Evolutionary conservation across 352 stramenopile species (phyloP).

Genomic region (Globisporangium okanoganense): DNA sequence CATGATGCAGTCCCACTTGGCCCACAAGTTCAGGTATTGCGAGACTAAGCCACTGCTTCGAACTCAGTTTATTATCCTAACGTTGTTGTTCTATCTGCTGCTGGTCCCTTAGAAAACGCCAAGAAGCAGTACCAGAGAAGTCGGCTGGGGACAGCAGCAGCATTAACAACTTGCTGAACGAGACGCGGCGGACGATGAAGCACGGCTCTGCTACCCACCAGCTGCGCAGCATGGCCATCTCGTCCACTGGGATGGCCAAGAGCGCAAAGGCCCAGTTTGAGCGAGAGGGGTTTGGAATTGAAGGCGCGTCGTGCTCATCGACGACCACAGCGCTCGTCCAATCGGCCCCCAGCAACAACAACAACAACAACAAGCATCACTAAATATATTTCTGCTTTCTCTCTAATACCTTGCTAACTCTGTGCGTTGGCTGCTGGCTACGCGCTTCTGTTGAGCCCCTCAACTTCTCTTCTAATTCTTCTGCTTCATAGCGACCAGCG

Average conservation of each 20-base stretch:
- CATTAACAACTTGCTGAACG: slow-evolving; percentile 12
- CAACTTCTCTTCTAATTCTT: slow-evolving; percentile 40
- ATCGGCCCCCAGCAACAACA: slow-evolving; percentile 30
- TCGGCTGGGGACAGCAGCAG: slow-evolving; percentile 4
- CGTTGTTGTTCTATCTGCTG: too few species aligned
- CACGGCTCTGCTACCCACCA: slow-evolving; percentile 45
- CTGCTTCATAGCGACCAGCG: slow-evolving; percentile 38
- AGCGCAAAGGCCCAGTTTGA: slow-evolving; percentile 17
- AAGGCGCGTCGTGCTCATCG: slow-evolving; percentile 29
- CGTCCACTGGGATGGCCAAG: slow-evolving; percentile 9
- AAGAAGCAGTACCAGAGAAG: slow-evolving; percentile 26
- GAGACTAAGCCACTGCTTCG: too few species aligned
- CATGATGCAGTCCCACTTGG: slow-evolving; percentile 79
- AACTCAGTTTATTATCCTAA: too few species aligned
- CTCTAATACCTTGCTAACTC: neutral
- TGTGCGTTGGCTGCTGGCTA: neutral
- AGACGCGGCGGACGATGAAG: slow-evolving; percentile 38
- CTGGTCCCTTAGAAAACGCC: slow-evolving; percentile 37
- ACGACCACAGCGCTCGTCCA: slow-evolving; percentile 24
- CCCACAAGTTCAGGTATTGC: slow-evolving; percentile 81
- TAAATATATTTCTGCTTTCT: slow-evolving; percentile 14
- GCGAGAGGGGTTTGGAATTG: slow-evolving; percentile 29
- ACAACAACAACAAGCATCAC: slow-evolving; percentile 36
- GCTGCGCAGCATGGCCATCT: slow-evolving; percentile 36
- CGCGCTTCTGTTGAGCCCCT: neutral